Evolutionary conservation across 306 rosid genomes (phyloP).

Genomic region (Quercus dentata): DNA sequence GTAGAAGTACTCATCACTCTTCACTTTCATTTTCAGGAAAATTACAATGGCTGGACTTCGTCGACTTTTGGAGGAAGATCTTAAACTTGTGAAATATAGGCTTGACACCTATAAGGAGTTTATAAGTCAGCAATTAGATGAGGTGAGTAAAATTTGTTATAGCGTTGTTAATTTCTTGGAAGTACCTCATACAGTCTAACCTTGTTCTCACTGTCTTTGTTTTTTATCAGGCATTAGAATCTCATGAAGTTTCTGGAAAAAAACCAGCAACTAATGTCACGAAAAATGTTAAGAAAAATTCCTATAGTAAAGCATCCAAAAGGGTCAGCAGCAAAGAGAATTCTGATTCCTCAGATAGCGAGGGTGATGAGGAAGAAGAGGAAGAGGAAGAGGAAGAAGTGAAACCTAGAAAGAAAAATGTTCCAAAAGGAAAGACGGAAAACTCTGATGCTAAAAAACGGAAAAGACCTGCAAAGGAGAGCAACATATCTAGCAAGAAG

Average conservation of each 20-base stretch:
- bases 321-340: conserved; percentile 50
- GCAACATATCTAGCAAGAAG: conserved; percentile 53
- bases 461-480: conserved; percentile 53
- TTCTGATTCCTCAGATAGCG: conserved; percentile 46
- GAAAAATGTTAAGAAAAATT: conserved; percentile 49
- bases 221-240: conserved; percentile 44
- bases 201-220: conserved; percentile 11
- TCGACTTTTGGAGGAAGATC: conserved; percentile 86
- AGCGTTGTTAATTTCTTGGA: conserved; percentile 11
- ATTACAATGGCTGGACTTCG: conserved; percentile 83
- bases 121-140: conserved; percentile 69
- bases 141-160: conserved; percentile 41
- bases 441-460: conserved; percentile 56
- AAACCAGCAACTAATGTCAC: conserved; percentile 41
- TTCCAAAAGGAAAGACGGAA: conserved; percentile 48
- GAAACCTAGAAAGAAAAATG: conserved; percentile 56
- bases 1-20: neutral
- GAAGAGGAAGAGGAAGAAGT: conserved; percentile 34
- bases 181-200: conserved; percentile 7
- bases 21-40: conserved; percentile 37
- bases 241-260: conserved; percentile 40
- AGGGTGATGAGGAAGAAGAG: conserved; percentile 47
- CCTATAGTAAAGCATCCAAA: conserved; percentile 49
- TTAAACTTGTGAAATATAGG: conserved; percentile 53
- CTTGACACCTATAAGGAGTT: conserved; percentile 78